Evolutionary conservation across 164 flowering plant genomes (phyloP).

Genomic region (Umbellularia californica): DNA sequence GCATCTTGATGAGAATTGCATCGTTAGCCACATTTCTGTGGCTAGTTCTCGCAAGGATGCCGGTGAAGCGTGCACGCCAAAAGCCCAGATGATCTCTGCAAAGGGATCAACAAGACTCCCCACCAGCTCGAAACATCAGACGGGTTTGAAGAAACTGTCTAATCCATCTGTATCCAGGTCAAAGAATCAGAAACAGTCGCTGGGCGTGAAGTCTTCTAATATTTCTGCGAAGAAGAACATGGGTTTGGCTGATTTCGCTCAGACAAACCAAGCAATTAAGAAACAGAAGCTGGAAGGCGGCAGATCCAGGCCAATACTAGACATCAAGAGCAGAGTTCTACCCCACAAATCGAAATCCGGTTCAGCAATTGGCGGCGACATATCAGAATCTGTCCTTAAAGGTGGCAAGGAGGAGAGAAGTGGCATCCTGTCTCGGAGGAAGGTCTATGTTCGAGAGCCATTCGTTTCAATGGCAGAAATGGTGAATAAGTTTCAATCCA

Average conservation of each 20-base stretch:
- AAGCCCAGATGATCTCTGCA: conserved; percentile 23
- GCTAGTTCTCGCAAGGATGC: conserved; percentile 4
- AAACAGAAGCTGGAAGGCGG: conserved; percentile 89
- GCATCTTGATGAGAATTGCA: no score
- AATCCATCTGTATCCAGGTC: conserved; percentile 58
- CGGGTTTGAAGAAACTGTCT: conserved; percentile 47
- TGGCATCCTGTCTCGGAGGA: conserved; percentile 28
- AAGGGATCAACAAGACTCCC: conserved; percentile 16
- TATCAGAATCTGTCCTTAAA: conserved; percentile 30
- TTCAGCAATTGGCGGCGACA: conserved; percentile 19
- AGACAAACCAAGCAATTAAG: conserved; percentile 92
- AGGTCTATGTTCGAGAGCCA: conserved; percentile 87
- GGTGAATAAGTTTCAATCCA: conserved; percentile 74
- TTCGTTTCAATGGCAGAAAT: conserved; percentile 86
- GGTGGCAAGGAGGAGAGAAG: conserved; percentile 38
- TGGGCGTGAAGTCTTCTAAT: conserved; percentile 24
- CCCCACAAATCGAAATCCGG: conserved; percentile 73
- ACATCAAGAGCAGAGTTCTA: conserved; percentile 51
- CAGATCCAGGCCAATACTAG: conserved; percentile 78
- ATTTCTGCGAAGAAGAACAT: conserved; percentile 34
- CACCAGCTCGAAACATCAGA: conserved; percentile 37
- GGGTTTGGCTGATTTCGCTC: conserved; percentile 44
- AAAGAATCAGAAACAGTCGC: conserved; percentile 35
- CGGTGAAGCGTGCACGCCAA: conserved; percentile 62
- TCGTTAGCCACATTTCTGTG: background rate